Base-by-base conservation (phyloP, 257 asterid species). In the Penstemon eatonii region DNA sequence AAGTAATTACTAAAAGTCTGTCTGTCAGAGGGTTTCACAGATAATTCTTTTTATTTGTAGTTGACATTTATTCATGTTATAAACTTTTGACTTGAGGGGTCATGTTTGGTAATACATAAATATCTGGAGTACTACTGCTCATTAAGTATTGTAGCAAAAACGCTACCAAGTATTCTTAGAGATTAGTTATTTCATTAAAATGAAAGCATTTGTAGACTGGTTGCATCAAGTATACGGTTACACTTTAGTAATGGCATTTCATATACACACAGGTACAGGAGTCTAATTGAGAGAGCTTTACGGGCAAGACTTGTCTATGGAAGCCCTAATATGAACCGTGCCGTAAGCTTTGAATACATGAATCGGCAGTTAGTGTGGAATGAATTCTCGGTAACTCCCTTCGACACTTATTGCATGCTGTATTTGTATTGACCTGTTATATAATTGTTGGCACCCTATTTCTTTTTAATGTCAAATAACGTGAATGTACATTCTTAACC, bases 271-370 rank as follows among this genome's bases (percentile, higher is more conserved):
- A 93, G 97, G 88, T 94, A 87, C 71, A 83, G 96, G 82, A 91
- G 90, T 82, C 95, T 90, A 57, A 84, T 79, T 65, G 99, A 94
- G 82, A 81, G 97, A 77, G 81, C 76, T 77, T 79, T 94, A 70
- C 81, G 63, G 59, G 99, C 99, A 68, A 84, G 99, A 73, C 97
- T 94, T 66, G 99, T 94, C 73, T 93, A 87, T 80, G 96, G 89
- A 58, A 83, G 95, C 77, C 97, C 96, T 63, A 78, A 90, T 71
- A 93, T 90, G 99, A 93, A 93, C 70, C 80, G 96, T 75, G 86
- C 96, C 59, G 96, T 93, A 70, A 92, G 98, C 95, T 92, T 92
- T 46, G 98, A 92, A 79, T 92, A 92, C 84, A 92, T 90, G 97
- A 92, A 92, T 73, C 89, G 96, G 46, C 98, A 92, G 80, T 81